Evolutionary conservation across 768 basidiomycete species (phyloP).

Genomic region (Rubroboletus satanas): DNA sequence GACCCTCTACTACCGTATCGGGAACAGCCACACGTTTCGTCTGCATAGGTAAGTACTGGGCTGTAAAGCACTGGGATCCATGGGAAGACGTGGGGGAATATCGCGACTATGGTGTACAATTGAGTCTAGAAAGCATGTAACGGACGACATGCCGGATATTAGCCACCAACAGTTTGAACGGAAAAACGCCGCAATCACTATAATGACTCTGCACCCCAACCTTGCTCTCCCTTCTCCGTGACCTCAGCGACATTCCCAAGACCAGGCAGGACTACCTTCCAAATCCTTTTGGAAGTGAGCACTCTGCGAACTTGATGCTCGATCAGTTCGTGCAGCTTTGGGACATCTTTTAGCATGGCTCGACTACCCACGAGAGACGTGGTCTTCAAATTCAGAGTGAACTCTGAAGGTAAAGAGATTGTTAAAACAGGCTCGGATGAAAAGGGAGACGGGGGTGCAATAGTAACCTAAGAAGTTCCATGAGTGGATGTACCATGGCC

Average conservation of each 20-base stretch:
- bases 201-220: neutral
- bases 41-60: neutral
- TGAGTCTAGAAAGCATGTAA: slow-evolving; percentile 5
- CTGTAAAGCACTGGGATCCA: neutral
- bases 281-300: slow-evolving; percentile 55
- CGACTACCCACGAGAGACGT: slow-evolving; percentile 93
- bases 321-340: slow-evolving; percentile 94
- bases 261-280: slow-evolving; percentile 68
- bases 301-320: slow-evolving; percentile 74
- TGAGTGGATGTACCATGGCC: neutral
- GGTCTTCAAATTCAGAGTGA: slow-evolving; percentile 81
- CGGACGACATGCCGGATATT: neutral
- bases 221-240: slow-evolving; percentile 29
- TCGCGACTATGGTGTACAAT: slow-evolving; percentile 2
- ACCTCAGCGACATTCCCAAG: slow-evolving; percentile 37
- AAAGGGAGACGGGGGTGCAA: slow-evolving; percentile 57
- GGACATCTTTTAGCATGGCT: slow-evolving; percentile 96
- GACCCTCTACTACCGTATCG: no score
- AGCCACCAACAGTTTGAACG: neutral
- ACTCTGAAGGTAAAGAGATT: slow-evolving; percentile 77
- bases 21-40: neutral
- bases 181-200: neutral
- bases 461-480: slow-evolving; percentile 44
- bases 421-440: slow-evolving; percentile 58
- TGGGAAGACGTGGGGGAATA: neutral